Evolutionary conservation across 2,329 filamentous ascomycete species (phyloP), one percentile per base, ranked within the genome.

Genomic region (Aureobasidium melanogenum): DNA sequence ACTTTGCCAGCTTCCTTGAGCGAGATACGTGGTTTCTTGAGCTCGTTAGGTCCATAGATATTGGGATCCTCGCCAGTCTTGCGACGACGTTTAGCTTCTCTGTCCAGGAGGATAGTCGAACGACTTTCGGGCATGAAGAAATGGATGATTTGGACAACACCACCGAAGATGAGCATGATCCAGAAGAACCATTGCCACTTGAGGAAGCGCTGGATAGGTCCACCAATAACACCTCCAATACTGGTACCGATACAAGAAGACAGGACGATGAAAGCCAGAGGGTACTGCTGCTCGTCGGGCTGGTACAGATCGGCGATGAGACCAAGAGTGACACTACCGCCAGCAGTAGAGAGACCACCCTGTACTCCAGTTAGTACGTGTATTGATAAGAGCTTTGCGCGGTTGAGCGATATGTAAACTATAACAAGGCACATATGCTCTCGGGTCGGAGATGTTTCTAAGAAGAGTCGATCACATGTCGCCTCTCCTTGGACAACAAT

Each of bases 111-210:
- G 55, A 89, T 82, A 34, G 86, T 88, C 72, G 84, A 82, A 57
- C 89, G 81, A 0, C 90, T 94, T 73, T 94, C 90, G 1, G 89
- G 89, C 1, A 93, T 88, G 62, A 88, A 69, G 44, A 67, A 50
- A 24, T 71, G 69, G 5, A 88, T 68, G 5, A 82, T 19, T 69
- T 92, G 88, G 3, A 90, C 83, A 36, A 83, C 79, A 9, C 75
- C 86, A 19, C 89, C 89, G 58, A 93, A 85, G 66, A 92, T 91
- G 64, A 93, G 82, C 73, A 92, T 88, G 63, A 93, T 88, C 89
- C 90, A 94, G 71, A 93, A 91, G 60, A 81, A 84, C 87, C 87
- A 91, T 65, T 82, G 81, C 89, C 89, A 94, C 24, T 83, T 69
- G 5, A 85, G 80, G 64, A 68, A 60, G 17, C 60, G 52, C n/a